Evolutionary conservation across 208 protist species (phyloP).

Genomic region (Crithidia mellificae): DNA sequence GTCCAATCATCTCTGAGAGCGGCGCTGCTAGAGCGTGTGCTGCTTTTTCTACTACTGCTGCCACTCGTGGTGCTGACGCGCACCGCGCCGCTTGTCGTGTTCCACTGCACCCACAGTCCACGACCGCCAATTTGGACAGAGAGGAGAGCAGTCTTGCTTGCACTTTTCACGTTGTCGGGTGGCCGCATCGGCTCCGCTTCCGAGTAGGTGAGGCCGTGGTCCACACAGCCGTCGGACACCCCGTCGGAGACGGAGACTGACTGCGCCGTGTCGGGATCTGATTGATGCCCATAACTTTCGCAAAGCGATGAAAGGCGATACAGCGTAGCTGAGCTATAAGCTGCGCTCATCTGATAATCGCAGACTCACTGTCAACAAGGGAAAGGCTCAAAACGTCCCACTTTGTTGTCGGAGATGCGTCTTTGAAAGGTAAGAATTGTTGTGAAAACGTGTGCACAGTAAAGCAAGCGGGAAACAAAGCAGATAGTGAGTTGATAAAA

Average conservation of each 20-base stretch:
- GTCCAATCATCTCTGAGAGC: constrained; percentile 2
- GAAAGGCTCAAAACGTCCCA: no score
- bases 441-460: no score
- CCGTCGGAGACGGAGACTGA: not conserved
- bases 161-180: not conserved
- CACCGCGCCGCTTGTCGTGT: not conserved
- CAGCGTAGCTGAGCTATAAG: no score
- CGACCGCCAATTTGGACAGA: not conserved
- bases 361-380: no score
- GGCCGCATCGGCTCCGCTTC: not conserved
- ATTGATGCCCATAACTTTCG: not conserved
- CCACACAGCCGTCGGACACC: not conserved
- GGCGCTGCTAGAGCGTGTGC: not conserved
- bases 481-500: no score
- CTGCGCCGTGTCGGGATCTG: not conserved
- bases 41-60: no score
- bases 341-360: no score
- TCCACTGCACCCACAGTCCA: constrained; percentile 14
- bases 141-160: no score
- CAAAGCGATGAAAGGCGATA: not conserved
- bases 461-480: no score
- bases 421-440: no score
- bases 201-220: constrained; percentile 4
- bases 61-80: no score
- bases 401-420: no score